These are phyloP conservation scores for Senna siamea DNA, from an alignment of 306 rosid species.

Conservation along the genomic window DNA sequence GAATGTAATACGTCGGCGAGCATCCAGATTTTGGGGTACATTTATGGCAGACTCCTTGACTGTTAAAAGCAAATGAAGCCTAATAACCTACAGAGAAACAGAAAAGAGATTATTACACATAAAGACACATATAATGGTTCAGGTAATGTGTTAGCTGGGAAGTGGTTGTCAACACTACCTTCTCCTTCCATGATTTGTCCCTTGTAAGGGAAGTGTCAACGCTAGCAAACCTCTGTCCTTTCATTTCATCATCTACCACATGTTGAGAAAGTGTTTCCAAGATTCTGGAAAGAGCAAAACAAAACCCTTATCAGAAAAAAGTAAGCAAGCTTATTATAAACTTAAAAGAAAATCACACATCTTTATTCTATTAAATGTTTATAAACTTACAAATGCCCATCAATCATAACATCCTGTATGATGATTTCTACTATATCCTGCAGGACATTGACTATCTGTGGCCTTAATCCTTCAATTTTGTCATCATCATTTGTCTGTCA, in stretches of 20 bases:
- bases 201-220: slow-evolving; percentile 25
- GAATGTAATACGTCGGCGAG: slow-evolving; percentile 80
- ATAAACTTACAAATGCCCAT: slow-evolving; percentile 55
- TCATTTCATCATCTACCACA: slow-evolving; percentile 31
- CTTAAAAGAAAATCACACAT: background rate
- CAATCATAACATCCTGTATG: slow-evolving; percentile 62
- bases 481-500: slow-evolving; percentile 48
- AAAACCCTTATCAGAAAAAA: slow-evolving; percentile 30
- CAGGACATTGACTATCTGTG: slow-evolving; percentile 66
- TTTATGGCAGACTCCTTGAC: slow-evolving; percentile 81
- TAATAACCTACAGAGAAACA: slow-evolving; percentile 51
- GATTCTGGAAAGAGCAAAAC: slow-evolving; percentile 47
- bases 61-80: slow-evolving; percentile 74
- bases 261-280: slow-evolving; percentile 30
- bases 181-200: slow-evolving; percentile 54
- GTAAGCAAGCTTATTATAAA: background rate
- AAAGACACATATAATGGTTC: background rate
- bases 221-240: slow-evolving; percentile 60
- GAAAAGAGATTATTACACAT: slow-evolving; percentile 21
- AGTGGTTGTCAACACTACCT: slow-evolving; percentile 47
- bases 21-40: slow-evolving; percentile 75
- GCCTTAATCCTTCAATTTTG: slow-evolving; percentile 27
- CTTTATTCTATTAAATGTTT: slow-evolving; percentile 5
- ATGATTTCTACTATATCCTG: slow-evolving; percentile 78
- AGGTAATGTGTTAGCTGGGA: background rate